These are phyloP conservation scores for Leucocoprinus leucothites DNA, from an alignment of 768 basidiomycete species.

Conservation along the genomic window DNA sequence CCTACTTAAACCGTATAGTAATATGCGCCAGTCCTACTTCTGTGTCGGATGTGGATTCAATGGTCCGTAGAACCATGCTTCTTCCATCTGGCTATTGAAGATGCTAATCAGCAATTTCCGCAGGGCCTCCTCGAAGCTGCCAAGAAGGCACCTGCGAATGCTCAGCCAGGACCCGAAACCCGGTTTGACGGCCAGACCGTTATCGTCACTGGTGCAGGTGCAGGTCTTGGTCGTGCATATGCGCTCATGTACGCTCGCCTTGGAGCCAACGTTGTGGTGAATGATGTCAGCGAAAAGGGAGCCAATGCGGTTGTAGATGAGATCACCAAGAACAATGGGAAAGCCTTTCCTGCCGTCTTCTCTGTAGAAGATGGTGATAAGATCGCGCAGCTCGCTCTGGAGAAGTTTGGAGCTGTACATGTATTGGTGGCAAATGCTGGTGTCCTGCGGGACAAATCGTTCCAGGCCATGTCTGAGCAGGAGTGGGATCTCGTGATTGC, in stretches of 20 bases:
- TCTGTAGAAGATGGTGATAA: constrained; percentile 91
- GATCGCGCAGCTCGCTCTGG: constrained; percentile 83
- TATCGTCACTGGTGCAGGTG: constrained; percentile 93
- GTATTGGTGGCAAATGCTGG: constrained; percentile 92
- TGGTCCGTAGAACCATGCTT: constrained; percentile 31
- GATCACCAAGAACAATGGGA: constrained; percentile 82
- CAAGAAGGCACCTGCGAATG: constrained; percentile 61
- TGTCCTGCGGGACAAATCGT: constrained; percentile 90
- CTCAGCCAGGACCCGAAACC: constrained; percentile 65
- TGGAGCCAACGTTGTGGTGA: constrained; percentile 96
- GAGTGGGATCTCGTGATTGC: constrained; percentile 94
- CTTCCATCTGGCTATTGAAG: not conserved
- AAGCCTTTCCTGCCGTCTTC: constrained; percentile 77
- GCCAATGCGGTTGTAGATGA: constrained; percentile 87
- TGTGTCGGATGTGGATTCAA: constrained; percentile 58
- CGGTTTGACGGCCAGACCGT: constrained; percentile 89
- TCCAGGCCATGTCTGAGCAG: constrained; percentile 81
- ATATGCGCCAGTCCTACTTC: constrained; percentile 53
- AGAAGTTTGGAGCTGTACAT: constrained; percentile 87
- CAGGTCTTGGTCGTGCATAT: constrained; percentile 90
- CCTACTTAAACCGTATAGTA: not conserved
- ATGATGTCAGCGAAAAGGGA: constrained; percentile 87
- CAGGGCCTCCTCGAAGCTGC: constrained; percentile 62
- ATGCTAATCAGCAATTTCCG: not conserved
- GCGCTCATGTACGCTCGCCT: constrained; percentile 88